phyloP scores from a whole-genome alignment of 177 flowering plant species.

The Vitis hybrid region DNA sequence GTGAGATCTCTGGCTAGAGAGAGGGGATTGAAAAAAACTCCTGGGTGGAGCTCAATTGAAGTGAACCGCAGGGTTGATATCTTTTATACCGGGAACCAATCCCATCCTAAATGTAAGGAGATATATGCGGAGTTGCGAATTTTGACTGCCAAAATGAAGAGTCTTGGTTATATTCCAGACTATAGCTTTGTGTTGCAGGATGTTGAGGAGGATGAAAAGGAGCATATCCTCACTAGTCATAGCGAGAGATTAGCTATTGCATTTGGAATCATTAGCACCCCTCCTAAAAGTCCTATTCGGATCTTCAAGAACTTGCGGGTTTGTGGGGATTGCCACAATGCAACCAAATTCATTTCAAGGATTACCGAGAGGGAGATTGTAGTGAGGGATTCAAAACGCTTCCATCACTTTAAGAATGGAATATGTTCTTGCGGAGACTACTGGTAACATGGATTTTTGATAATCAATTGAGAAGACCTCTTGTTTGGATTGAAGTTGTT shows the following conservation, averaged over 20 bases:
- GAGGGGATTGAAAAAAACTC: constrained; percentile 43
- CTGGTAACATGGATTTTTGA: too few species aligned
- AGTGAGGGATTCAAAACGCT: constrained; percentile 5
- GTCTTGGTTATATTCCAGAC: constrained; percentile 7
- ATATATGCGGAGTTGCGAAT: too few species aligned
- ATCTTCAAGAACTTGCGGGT: constrained; percentile 10
- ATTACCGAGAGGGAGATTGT: constrained; percentile 4
- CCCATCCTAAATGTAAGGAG: too few species aligned
- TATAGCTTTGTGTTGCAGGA: constrained; percentile 8
- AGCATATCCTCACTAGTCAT: constrained; percentile 2
- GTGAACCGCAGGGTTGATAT: constrained; percentile 43
- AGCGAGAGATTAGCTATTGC: constrained; percentile 11
- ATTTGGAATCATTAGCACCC: constrained; percentile 7
- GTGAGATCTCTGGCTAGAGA: constrained; percentile 51
- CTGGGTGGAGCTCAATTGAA: constrained; percentile 78
- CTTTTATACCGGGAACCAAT: constrained; percentile 45
- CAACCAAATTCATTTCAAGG: constrained; percentile 1
- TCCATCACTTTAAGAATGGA: neutral
- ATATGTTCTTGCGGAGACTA: too few species aligned
- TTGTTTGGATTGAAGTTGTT: too few species aligned
- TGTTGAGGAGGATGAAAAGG: constrained; percentile 12
- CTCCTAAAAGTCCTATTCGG: neutral
- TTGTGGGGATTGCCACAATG: constrained; percentile 7
- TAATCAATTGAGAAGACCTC: too few species aligned
- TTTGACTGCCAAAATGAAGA: neutral